These are phyloP conservation scores for Tuber borchii DNA, from an alignment of 495 filamentous ascomycete species.

Conservation along the genomic window DNA sequence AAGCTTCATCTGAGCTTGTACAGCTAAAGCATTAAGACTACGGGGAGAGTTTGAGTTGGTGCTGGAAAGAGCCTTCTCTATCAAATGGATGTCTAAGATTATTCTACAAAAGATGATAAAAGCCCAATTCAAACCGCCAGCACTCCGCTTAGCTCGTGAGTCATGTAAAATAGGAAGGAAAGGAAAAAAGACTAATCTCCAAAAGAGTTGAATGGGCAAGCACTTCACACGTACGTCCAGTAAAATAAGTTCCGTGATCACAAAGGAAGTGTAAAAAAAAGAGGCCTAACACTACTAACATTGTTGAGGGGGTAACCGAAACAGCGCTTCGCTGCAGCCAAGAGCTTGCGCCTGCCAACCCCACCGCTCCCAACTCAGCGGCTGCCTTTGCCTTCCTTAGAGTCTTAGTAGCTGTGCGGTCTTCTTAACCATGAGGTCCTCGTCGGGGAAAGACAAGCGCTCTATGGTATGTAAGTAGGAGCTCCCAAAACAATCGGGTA, in stretches of 20 bases:
- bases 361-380: constrained; percentile 2
- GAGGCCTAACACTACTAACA: neutral
- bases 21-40: neutral
- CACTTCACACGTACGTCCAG: neutral
- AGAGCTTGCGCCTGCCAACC: constrained; percentile 27
- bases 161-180: neutral
- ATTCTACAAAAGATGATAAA: constrained; percentile 1
- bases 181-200: neutral
- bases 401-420: constrained; percentile 76
- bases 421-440: constrained; percentile 72
- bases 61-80: neutral
- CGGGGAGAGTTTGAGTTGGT: neutral
- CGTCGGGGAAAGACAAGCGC: constrained; percentile 84
- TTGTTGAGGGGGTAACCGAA: neutral
- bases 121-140: constrained; percentile 4
- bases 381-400: constrained; percentile 43
- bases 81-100: constrained; percentile 2
- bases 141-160: neutral
- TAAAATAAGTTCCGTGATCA: neutral
- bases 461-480: constrained; percentile 51
- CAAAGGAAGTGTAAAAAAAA: neutral
- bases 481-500: neutral
- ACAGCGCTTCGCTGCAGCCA: neutral
- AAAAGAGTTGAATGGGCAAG: neutral
- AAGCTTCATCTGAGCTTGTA: neutral